Evolutionary conservation across 208 protist species (phyloP).

Genomic region (Vickermania ingenoplastis): DNA sequence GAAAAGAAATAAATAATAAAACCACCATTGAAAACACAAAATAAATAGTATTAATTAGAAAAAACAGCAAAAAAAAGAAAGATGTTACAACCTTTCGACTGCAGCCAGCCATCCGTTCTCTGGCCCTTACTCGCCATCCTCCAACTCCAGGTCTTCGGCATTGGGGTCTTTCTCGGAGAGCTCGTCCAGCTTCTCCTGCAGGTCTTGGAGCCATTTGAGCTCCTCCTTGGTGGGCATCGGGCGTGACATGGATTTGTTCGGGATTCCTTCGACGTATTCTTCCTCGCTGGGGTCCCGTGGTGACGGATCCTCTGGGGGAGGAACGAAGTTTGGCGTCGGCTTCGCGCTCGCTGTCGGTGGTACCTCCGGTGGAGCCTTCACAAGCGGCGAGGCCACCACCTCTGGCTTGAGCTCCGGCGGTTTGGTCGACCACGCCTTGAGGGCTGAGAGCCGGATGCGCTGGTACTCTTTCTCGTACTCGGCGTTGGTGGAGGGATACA

Average conservation of each 20-base stretch:
- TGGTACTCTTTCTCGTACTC: constrained; percentile 68
- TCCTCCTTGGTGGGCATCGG: constrained; percentile 23
- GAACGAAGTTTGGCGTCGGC: neutral
- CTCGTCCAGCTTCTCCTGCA: constrained; percentile 43
- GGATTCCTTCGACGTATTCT: neutral
- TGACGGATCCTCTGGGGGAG: neutral
- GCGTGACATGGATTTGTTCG: constrained; percentile 1
- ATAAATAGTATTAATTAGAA: no score
- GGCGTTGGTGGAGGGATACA: constrained; percentile 61
- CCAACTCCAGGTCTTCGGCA: neutral
- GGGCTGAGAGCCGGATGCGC: constrained; percentile 14
- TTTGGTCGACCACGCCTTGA: neutral
- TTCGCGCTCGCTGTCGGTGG: neutral
- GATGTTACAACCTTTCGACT: no score
- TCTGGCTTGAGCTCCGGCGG: constrained; percentile 2
- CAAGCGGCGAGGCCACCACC: neutral
- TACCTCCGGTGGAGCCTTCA: no score
- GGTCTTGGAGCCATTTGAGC: constrained; percentile 32
- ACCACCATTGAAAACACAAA: no score
- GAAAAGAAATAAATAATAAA: no score
- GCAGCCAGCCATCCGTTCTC: no score
- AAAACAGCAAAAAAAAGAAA: no score
- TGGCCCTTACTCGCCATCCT: neutral
- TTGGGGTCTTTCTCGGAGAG: constrained; percentile 13
- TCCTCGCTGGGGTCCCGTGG: neutral